Evolutionary conservation across 2,329 filamentous ascomycete species (phyloP), one percentile per base, ranked within the genome.

Genomic region (Colletotrichum eremochloae): DNA sequence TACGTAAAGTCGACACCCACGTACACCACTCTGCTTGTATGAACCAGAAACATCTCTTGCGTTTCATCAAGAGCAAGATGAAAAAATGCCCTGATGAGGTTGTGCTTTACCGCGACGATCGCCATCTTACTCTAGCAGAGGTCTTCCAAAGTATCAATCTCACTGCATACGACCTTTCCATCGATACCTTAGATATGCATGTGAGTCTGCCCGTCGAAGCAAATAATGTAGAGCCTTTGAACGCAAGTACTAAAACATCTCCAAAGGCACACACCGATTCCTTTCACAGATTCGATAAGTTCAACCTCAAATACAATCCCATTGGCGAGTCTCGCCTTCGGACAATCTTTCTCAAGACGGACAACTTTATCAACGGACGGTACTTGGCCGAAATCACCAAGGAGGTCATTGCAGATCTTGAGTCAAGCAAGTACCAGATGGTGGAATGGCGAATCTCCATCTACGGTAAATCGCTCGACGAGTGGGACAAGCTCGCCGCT

Each of bases 41-140:
- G 96, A 99, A 99, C 80, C 96, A 99, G 82, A 99, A 99, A 84
- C 96, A 99, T 87, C 85, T 99, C 69, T 86, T 99, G 73, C 94
- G 96, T 67, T 99, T 99, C 83, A 99, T 99, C 86, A 99, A 99
- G 84, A 97, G 95, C 83, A 99, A 99, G 84, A 98, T 99, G 94
- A 98, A 98, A 88, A 99, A 97, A 82, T 96, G 90, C 24, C 95
- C 95, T 0, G 94, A 98, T 78, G 96, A 99, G 83, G 91, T 96
- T 42, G 96, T 99, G 8, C 88, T 99, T 56, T 97, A 91, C 81
- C 90, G 96, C 79, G 96, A 99, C 81, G 96, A 93, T 72, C 97
- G 96, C 81, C 91, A 97, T 81, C 86, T 99, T 76, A 98, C 96
- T 0, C 84, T 99, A 72, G 91, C 90, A 70, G 94, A 99, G 82